These are phyloP conservation scores for Macaranga tanarius DNA, from an alignment of 441 rosid genomes.

Conservation along the genomic window DNA sequence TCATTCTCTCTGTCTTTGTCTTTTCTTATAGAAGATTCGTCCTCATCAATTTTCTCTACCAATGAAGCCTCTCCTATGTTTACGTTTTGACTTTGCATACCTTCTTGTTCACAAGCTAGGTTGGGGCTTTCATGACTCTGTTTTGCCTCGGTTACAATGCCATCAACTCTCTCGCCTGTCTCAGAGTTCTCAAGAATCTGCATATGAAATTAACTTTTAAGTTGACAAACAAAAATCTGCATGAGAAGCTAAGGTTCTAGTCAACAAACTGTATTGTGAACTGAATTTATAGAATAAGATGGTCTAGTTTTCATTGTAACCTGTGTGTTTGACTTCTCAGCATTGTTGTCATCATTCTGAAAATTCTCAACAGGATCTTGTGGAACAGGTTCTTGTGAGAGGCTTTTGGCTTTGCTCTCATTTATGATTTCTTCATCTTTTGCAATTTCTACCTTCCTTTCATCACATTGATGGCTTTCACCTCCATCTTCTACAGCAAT, in stretches of 20 bases:
- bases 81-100: not conserved
- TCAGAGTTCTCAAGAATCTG: constrained; percentile 24
- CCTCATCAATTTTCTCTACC: constrained; percentile 17
- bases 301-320: constrained; percentile 19
- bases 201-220: not conserved
- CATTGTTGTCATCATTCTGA: constrained; percentile 9
- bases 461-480: constrained; percentile 11
- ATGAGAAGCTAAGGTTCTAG: constrained; percentile 6
- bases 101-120: constrained; percentile 7
- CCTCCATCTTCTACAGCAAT: constrained; percentile 15
- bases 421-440: constrained; percentile 22
- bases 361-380: constrained; percentile 13
- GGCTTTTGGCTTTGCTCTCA: constrained; percentile 15
- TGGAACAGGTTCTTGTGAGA: constrained; percentile 21
- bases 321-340: constrained; percentile 25
- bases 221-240: constrained; percentile 12
- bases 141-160: constrained; percentile 4
- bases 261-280: constrained; percentile 5
- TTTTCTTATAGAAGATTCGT: not conserved
- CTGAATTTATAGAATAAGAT: constrained; percentile 2
- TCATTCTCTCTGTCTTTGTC: constrained; percentile 12
- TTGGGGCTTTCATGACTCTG: constrained; percentile 18
- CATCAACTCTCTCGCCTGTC: constrained; percentile 12
- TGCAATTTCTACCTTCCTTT: constrained; percentile 12
- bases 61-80: constrained; percentile 1